Evolutionary conservation across 768 basidiomycete species (phyloP).

Genomic region (Tylopilus subfusipes): DNA sequence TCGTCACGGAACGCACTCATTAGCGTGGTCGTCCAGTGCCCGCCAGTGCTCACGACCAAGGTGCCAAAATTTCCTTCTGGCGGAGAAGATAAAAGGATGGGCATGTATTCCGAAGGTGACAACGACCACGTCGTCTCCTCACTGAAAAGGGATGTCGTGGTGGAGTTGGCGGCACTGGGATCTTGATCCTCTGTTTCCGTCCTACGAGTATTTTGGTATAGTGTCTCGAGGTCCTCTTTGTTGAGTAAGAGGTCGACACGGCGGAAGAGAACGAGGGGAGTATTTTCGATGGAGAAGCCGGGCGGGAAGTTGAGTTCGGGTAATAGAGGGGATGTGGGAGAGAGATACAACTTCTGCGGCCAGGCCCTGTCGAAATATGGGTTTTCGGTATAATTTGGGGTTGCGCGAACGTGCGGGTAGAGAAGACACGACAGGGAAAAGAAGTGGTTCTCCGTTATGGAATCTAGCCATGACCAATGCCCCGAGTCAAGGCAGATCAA

Average conservation of each 20-base stretch:
- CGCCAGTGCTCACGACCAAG: constrained; percentile 59
- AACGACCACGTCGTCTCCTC: constrained; percentile 54
- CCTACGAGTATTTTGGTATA: constrained; percentile 36
- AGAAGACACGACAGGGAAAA: constrained; percentile 67
- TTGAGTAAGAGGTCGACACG: constrained; percentile 59
- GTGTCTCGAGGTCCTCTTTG: constrained; percentile 41
- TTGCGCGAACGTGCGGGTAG: constrained; percentile 64
- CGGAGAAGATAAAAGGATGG: constrained; percentile 41
- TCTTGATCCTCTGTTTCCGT: constrained; percentile 16
- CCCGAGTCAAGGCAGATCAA: not conserved
- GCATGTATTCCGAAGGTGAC: constrained; percentile 50
- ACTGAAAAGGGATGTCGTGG: constrained; percentile 46
- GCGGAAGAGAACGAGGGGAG: constrained; percentile 64
- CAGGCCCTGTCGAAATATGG: constrained; percentile 59
- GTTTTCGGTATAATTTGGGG: constrained; percentile 55
- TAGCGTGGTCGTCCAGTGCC: constrained; percentile 64
- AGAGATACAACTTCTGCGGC: constrained; percentile 63
- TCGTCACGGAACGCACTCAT: constrained; percentile 42
- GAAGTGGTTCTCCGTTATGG: constrained; percentile 70
- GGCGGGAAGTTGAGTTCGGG: constrained; percentile 41
- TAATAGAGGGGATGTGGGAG: constrained; percentile 43
- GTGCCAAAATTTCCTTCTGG: constrained; percentile 57
- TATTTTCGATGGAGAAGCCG: constrained; percentile 51
- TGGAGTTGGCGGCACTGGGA: constrained; percentile 17
- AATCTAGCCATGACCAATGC: constrained; percentile 40